These are phyloP conservation scores for Cajanus cajan DNA, from an alignment of 306 rosid species.

Conservation along the genomic window DNA sequence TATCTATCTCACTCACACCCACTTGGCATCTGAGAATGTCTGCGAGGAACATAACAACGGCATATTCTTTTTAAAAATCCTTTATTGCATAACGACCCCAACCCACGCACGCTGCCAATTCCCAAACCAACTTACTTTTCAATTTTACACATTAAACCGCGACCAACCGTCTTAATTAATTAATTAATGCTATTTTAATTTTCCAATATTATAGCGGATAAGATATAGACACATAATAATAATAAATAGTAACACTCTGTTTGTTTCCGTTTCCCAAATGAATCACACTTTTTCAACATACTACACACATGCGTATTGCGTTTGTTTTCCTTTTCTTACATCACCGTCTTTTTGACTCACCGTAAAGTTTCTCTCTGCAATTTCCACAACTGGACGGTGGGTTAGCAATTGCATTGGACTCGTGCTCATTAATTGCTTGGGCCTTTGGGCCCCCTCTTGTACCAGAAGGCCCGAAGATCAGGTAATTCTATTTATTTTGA, in stretches of 20 bases:
- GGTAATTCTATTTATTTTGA: no score
- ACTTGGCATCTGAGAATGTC: constrained; percentile 52
- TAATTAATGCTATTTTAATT: not conserved
- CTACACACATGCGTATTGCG: not conserved
- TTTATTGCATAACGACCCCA: constrained; percentile 4
- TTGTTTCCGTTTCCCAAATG: not conserved
- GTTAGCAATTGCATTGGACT: not conserved
- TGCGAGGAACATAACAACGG: constrained; percentile 48
- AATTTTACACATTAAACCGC: not conserved
- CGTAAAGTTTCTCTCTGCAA: not conserved
- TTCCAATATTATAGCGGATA: not conserved
- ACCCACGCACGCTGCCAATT: no score
- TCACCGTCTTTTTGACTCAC: not conserved
- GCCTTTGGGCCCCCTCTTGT: not conserved
- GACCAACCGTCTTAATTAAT: not conserved
- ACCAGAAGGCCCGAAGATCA: not conserved
- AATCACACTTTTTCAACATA: not conserved
- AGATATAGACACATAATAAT: not conserved
- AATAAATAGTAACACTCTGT: not conserved
- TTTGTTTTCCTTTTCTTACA: not conserved
- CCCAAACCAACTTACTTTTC: not conserved
- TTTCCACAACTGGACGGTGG: not conserved
- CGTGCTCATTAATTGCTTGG: not conserved
- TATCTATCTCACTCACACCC: constrained; percentile 16
- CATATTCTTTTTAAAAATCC: constrained; percentile 34